Percentiles rank a stretch among this genome's conserved stretches.
These are phyloP conservation scores for Porcisia hertigi DNA, from an alignment of 208 protist species.

Conservation along the genomic window DNA sequence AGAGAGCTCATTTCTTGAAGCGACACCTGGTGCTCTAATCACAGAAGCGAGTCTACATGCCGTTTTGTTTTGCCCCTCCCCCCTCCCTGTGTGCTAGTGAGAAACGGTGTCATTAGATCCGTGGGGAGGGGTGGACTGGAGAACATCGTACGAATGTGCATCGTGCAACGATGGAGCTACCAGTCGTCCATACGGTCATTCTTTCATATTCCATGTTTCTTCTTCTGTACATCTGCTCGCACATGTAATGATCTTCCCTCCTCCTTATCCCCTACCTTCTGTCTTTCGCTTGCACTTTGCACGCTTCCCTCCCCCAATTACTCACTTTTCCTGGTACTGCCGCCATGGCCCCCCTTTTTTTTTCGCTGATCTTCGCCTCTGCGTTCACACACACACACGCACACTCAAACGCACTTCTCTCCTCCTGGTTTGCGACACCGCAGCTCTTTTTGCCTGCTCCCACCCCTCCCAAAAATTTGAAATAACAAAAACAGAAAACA, in stretches of 20 bases:
- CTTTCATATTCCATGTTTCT: not conserved
- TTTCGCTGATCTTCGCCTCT: not conserved
- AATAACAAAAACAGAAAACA: conserved; percentile 53
- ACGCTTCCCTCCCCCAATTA: not conserved
- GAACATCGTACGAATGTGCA: not conserved
- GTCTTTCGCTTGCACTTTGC: not conserved
- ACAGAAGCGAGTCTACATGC: not conserved
- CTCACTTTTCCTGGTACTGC: not conserved
- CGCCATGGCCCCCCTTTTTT: not conserved
- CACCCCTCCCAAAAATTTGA: conserved; percentile 31
- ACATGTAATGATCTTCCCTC: not conserved
- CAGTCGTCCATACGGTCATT: not conserved
- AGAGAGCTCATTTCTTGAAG: not conserved
- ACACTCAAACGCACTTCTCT: not conserved
- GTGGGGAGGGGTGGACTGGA: not conserved
- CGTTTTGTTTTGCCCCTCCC: too few species aligned
- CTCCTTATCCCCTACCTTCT: not conserved
- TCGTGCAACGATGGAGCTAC: not conserved
- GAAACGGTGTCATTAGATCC: not conserved
- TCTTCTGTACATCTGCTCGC: not conserved
- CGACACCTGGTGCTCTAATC: not conserved
- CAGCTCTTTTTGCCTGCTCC: conserved; percentile 37
- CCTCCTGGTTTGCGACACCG: not conserved
- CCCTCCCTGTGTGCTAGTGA: not conserved
- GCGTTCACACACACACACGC: not conserved